Percentiles rank a stretch among this genome's conserved stretches.
Evolutionary conservation across 345 rosid species (phyloP).

Genomic region (Triadica sebifera): DNA sequence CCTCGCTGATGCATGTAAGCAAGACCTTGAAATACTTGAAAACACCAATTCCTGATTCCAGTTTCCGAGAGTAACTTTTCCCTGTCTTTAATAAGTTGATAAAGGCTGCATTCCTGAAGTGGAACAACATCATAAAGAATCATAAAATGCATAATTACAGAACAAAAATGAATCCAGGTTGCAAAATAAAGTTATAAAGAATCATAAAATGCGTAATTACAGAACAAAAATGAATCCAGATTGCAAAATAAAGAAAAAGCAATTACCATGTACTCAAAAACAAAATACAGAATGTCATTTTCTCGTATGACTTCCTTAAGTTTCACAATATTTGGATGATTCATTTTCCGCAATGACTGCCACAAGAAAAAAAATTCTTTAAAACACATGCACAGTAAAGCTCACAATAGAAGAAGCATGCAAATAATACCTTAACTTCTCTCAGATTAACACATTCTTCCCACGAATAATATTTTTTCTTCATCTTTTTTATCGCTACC

Average conservation of each 20-base stretch:
- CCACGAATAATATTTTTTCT: conserved; percentile 91
- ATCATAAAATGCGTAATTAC: background rate
- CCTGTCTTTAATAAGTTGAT: conserved; percentile 87
- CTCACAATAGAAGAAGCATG: background rate
- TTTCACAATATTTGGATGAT: conserved; percentile 92
- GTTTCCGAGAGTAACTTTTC: conserved; percentile 68
- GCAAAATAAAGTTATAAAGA: background rate
- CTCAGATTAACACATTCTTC: conserved; percentile 89
- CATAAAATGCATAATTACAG: background rate
- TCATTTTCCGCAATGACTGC: conserved; percentile 78
- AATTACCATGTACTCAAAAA: conserved; percentile 90
- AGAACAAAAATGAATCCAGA: background rate
- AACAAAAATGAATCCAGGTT: background rate
- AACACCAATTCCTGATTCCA: conserved; percentile 87
- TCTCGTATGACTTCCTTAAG: conserved; percentile 96
- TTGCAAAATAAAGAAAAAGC: background rate
- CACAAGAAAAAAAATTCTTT: background rate
- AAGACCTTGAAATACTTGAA: conserved; percentile 96
- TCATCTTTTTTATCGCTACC: conserved; percentile 98
- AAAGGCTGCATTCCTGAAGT: conserved; percentile 78
- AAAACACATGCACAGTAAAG: background rate
- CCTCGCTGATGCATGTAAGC: conserved; percentile 92
- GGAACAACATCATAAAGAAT: background rate
- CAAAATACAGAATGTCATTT: conserved; percentile 75
- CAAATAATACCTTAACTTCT: conserved; percentile 75